These are phyloP conservation scores for Cadophora malorum DNA, from an alignment of 2,329 filamentous ascomycete species.

Conservation along the genomic window DNA sequence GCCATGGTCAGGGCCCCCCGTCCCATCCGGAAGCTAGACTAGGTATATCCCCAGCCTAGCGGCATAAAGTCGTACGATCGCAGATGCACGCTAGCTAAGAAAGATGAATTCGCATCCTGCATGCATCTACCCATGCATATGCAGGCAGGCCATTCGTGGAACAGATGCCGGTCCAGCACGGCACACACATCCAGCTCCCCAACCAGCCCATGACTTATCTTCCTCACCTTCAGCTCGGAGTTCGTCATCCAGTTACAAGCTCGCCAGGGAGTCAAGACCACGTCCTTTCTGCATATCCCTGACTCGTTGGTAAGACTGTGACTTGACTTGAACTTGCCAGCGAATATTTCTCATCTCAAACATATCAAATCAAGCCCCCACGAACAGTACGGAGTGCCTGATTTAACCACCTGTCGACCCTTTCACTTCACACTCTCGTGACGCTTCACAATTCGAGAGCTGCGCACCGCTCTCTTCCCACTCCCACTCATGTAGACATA, in stretches of 20 bases:
- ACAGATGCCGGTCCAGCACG: slow-evolving; percentile 13
- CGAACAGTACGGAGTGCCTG: neutral
- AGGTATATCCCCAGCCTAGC: slow-evolving; percentile 13
- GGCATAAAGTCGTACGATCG: slow-evolving; percentile 6
- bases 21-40: neutral
- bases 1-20: neutral
- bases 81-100: slow-evolving; percentile 3
- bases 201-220: neutral
- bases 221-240: slow-evolving; percentile 8
- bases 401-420: neutral
- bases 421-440: neutral
- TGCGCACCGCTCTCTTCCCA: neutral
- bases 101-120: neutral
- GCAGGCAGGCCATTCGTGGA: neutral
- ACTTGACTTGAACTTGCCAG: neutral
- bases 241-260: neutral
- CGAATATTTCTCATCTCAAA: slow-evolving; percentile 3
- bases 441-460: neutral
- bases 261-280: neutral
- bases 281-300: slow-evolving; percentile 3
- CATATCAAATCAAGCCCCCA: neutral
- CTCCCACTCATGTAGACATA: neutral
- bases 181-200: neutral
- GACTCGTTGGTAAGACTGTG: slow-evolving; percentile 8
- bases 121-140: neutral